Base-by-base conservation (phyloP, 176 grass and related monocot genomes). In the Cymbopogon citratus region DNA sequence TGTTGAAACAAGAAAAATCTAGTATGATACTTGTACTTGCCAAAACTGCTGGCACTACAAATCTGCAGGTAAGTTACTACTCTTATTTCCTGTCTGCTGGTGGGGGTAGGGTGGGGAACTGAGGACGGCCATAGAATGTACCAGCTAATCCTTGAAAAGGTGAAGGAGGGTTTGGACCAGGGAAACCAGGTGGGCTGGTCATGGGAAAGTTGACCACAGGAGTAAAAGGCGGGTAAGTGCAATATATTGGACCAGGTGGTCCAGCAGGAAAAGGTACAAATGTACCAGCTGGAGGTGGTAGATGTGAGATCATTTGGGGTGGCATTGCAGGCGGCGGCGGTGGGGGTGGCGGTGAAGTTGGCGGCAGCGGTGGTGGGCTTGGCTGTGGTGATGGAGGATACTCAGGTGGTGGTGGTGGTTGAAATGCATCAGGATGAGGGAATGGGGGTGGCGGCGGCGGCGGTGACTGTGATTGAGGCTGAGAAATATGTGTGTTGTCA, bases 381-480 rank as follows among this genome's bases (percentile, higher is more conserved):
- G 87, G 76, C 41, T 77, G 56, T 12, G 91, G 81, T 52, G 87
- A 81, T 3, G 77, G 72, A 75, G 87, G 69, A 36, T 90, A 65
- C 39, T 79, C 46, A 60, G 89, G 85, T 11, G 82, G 85, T 29
- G 91, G 87, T 7, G 91, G 88, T 19, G 83, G 91, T 69, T 73
- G 71, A 48, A 84, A 71, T 63, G 71, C 65, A 69, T 93, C 75
- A 73, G 88, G 87, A 81, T 85, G 71, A 5, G 87, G 80, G 54
- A 78, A 69, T 66, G 83, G 71, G 14, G 85, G 88, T 4, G 83
- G 83, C 1, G 78, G 91, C 1, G 87, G 87, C 3, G 54, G 83
- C 0, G 78, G 46, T 80, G 62, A 65, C 29, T 70, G 71, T 23
- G 76, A 79, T 11, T 73, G 31, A 84, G 63, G 60, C 59, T 76